Percentiles rank a stretch among this genome's conserved stretches.
Evolutionary conservation across 495 filamentous ascomycete species (phyloP).

Genomic region (Neurospora intermedia): DNA sequence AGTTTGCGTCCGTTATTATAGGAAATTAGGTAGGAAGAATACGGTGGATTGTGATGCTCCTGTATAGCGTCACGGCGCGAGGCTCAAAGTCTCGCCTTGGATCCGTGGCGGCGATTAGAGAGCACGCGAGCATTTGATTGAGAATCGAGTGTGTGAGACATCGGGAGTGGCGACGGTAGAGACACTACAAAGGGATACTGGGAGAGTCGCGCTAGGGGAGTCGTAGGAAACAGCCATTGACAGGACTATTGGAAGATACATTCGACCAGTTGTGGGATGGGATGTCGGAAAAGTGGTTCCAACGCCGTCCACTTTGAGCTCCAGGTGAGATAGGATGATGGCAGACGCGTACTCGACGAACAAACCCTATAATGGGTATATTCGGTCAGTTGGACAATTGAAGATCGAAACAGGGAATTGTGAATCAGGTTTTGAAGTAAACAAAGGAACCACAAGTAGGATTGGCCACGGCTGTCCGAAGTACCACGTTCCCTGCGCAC

Average conservation of each 20-base stretch:
- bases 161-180: no score
- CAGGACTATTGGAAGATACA: background rate
- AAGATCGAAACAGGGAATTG: background rate
- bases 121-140: no score
- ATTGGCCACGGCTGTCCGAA: background rate
- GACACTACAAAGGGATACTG: no score
- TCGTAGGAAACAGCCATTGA: background rate
- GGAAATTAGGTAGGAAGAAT: background rate
- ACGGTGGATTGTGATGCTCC: background rate
- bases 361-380: no score
- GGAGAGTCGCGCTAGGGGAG: background rate
- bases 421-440: background rate
- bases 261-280: background rate
- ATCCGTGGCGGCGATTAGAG: no score
- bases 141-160: no score
- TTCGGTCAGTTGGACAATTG: background rate
- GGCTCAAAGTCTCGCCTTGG: no score
- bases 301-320: background rate
- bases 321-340: no score
- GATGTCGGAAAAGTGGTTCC: background rate
- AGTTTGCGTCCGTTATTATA: background rate
- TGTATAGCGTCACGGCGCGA: no score
- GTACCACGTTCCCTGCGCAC: background rate
- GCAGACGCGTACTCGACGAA: no score
- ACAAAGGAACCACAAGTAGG: background rate